These are phyloP conservation scores for Warburgia ugandensis DNA, from an alignment of 164 flowering plant genomes.

Conservation along the genomic window DNA sequence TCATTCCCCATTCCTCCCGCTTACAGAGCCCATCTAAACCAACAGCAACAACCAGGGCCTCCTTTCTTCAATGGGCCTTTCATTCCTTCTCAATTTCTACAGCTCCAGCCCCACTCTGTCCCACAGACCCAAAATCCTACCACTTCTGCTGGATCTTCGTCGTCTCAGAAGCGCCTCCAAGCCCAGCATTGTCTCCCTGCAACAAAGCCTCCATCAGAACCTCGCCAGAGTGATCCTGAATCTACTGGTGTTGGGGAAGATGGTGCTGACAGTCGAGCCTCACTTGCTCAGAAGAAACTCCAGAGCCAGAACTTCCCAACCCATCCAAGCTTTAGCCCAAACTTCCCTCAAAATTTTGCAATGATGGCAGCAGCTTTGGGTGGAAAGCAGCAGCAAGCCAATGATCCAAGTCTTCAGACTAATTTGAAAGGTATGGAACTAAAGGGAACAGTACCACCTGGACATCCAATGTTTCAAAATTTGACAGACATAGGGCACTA, in stretches of 20 bases:
- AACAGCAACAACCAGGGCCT: slow-evolving; percentile 5
- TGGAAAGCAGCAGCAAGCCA: slow-evolving; percentile 8
- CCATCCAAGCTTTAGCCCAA: neutral
- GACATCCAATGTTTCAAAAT: slow-evolving; percentile 7
- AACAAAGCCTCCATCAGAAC: slow-evolving; percentile 2
- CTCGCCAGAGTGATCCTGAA: neutral
- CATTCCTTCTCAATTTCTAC: slow-evolving; percentile 11
- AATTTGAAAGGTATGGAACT: slow-evolving; percentile 4
- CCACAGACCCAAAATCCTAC: slow-evolving; percentile 5
- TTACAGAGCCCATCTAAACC: slow-evolving; percentile 7
- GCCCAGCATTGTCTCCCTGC: slow-evolving; percentile 5
- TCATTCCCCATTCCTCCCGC: slow-evolving; percentile 13
- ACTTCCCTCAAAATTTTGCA: slow-evolving; percentile 6
- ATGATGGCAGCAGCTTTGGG: neutral
- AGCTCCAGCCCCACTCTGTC: slow-evolving; percentile 8
- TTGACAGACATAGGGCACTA: slow-evolving; percentile 2
- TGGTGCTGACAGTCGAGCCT: neutral
- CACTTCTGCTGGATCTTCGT: slow-evolving; percentile 1
- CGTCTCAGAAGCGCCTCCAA: slow-evolving; percentile 10
- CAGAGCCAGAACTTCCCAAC: slow-evolving; percentile 1
- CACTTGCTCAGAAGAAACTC: slow-evolving; percentile 2
- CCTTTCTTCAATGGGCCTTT: slow-evolving; percentile 13
- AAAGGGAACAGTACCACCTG: slow-evolving; percentile 3
- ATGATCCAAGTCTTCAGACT: slow-evolving; percentile 7
- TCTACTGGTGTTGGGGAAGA: neutral